These are phyloP conservation scores for Pichia cephalocereana DNA, from an alignment of 805 yeast species.

Conservation along the genomic window DNA sequence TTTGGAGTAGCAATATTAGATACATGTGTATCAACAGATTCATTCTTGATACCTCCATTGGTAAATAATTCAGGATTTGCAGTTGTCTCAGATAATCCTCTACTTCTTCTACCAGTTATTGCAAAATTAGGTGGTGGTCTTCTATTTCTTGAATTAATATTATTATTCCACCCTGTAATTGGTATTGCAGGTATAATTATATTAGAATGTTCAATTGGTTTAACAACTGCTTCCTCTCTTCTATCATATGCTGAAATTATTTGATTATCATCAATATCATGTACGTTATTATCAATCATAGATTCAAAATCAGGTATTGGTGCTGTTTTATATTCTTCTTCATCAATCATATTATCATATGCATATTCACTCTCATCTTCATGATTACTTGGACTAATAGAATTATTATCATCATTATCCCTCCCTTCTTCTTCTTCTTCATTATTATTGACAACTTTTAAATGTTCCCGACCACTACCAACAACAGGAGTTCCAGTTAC, in stretches of 20 bases:
- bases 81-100: constrained; percentile 29
- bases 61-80: constrained; percentile 25
- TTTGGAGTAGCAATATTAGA: too few species aligned
- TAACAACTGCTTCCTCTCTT: constrained; percentile 28
- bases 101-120: constrained; percentile 28
- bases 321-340: neutral
- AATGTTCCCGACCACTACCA: neutral
- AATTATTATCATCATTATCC: too few species aligned
- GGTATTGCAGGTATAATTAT: constrained; percentile 15
- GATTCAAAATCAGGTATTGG: constrained; percentile 4
- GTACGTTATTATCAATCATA: neutral
- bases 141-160: constrained; percentile 9
- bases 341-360: neutral
- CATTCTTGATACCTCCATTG: constrained; percentile 4
- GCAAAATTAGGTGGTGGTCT: constrained; percentile 34
- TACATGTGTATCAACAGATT: constrained; percentile 1
- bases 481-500: constrained; percentile 2
- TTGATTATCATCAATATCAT: neutral
- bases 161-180: neutral
- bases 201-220: constrained; percentile 21
- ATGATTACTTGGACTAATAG: too few species aligned
- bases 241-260: constrained; percentile 27
- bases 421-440: too few species aligned
- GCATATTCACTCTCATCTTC: neutral
- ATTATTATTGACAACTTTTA: constrained; percentile 1